Evolutionary conservation across 176 grass and related monocot species (phyloP).

Genomic region (Bonia amplexicaulis): DNA sequence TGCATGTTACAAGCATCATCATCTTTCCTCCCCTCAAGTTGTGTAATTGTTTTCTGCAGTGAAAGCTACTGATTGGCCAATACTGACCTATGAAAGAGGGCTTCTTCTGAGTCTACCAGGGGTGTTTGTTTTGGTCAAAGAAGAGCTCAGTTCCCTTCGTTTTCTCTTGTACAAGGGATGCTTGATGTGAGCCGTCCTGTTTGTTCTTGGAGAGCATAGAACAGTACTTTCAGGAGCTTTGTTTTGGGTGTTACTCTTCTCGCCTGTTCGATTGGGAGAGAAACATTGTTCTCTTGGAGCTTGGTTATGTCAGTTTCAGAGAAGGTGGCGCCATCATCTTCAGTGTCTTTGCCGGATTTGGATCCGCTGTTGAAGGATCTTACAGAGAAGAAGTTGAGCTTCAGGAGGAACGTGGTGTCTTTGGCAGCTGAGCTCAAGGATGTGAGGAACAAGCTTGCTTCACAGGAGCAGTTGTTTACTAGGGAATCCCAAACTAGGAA

Average conservation of each 20-base stretch:
- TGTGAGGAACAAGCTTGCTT: slow-evolving; percentile 48
- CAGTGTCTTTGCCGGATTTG: slow-evolving; percentile 37
- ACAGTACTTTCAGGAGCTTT: not conserved
- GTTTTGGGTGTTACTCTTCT: not conserved
- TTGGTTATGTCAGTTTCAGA: slow-evolving; percentile 42
- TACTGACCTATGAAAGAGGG: slow-evolving; percentile 16
- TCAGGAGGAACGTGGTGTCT: slow-evolving; percentile 71
- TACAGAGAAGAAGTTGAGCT: slow-evolving; percentile 86
- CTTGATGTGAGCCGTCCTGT: not conserved
- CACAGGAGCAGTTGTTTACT: slow-evolving; percentile 56
- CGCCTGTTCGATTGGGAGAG: not conserved
- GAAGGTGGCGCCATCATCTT: slow-evolving; percentile 25
- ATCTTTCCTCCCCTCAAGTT: not conserved
- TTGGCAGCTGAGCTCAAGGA: slow-evolving; percentile 84
- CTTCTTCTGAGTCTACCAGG: not conserved
- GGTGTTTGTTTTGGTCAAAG: slow-evolving; percentile 32
- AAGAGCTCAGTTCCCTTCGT: slow-evolving; percentile 4
- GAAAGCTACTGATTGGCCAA: slow-evolving; percentile 25
- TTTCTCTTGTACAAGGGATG: slow-evolving; percentile 21
- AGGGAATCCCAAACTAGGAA: slow-evolving; percentile 53
- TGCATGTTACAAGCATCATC: not conserved
- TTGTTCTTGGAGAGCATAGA: slow-evolving; percentile 8
- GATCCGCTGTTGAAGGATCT: slow-evolving; percentile 86
- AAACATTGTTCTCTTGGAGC: not conserved
- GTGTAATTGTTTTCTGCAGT: slow-evolving; percentile 21